phyloP scores from a whole-genome alignment of 2,329 filamentous ascomycete species.

The Ceratocystis cacaofunesta region DNA sequence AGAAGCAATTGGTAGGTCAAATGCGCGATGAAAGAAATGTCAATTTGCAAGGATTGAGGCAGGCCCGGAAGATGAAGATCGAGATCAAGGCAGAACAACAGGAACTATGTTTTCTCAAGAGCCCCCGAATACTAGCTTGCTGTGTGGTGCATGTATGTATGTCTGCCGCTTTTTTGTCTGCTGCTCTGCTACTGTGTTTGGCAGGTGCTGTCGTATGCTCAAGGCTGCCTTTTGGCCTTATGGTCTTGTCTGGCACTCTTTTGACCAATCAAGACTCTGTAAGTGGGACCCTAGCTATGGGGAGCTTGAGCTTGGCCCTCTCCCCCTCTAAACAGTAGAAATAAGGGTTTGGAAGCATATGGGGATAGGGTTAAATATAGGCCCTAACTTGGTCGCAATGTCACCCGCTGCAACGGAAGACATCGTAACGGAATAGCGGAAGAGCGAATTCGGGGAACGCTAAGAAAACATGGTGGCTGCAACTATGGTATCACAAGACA shows the following conservation, averaged over 20 bases:
- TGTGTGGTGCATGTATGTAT: background rate
- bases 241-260: slow-evolving; percentile 15
- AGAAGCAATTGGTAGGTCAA: too few species aligned
- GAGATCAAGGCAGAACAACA: background rate
- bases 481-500: background rate
- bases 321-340: background rate
- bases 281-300: slow-evolving; percentile 10
- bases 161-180: background rate
- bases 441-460: background rate
- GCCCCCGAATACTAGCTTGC: too few species aligned
- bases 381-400: background rate
- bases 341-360: background rate
- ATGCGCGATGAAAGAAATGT: background rate
- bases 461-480: background rate
- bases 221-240: slow-evolving; percentile 21
- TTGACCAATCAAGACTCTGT: slow-evolving; percentile 8
- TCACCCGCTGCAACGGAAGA: background rate
- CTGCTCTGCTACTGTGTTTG: slow-evolving; percentile 17
- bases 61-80: background rate
- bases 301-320: background rate
- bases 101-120: too few species aligned
- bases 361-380: background rate
- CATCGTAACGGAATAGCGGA: background rate
- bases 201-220: slow-evolving; percentile 19
- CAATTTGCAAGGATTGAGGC: background rate